Conservation (phyloP, 805 yeast genomes). For the Schwanniomyces pseudopolymorphus region DNA sequence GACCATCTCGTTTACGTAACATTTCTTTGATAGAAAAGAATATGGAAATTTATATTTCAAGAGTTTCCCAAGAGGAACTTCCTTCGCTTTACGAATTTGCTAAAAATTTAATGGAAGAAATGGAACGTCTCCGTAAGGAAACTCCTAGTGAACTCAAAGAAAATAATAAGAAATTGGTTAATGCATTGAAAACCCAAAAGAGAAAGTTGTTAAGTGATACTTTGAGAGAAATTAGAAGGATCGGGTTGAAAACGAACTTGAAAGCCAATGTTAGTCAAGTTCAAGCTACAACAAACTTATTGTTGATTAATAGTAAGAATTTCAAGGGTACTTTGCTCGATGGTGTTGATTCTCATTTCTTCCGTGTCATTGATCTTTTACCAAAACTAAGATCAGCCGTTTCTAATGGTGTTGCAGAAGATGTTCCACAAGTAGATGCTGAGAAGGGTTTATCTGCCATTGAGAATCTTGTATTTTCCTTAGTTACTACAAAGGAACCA, state of each 20-base stretch:
- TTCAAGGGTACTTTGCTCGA: conserved; percentile 38
- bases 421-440: conserved; percentile 71
- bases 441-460: conserved; percentile 73
- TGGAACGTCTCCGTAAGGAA: conserved; percentile 64
- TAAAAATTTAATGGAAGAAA: conserved; percentile 50
- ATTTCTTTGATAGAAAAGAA: conserved; percentile 50
- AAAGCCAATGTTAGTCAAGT: conserved; percentile 63
- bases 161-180: conserved; percentile 64
- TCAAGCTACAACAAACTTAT: conserved; percentile 61
- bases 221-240: conserved; percentile 66
- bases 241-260: conserved; percentile 71
- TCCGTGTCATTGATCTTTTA: conserved; percentile 70
- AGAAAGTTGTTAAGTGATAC: conserved; percentile 74
- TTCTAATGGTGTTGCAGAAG: conserved; percentile 55
- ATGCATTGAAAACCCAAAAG: conserved; percentile 80
- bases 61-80: conserved; percentile 29
- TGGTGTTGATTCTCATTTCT: conserved; percentile 54
- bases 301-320: conserved; percentile 56
- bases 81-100: conserved; percentile 60
- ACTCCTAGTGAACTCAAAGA: conserved; percentile 75
- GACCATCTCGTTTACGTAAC: conserved; percentile 59
- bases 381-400: conserved; percentile 76
- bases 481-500: conserved; percentile 55
- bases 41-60: conserved; percentile 49
- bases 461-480: conserved; percentile 64